Percentiles rank a stretch among this genome's conserved stretches.
These are phyloP conservation scores for Lactifluus subvellereus DNA, from an alignment of 768 basidiomycete genomes.

Conservation along the genomic window DNA sequence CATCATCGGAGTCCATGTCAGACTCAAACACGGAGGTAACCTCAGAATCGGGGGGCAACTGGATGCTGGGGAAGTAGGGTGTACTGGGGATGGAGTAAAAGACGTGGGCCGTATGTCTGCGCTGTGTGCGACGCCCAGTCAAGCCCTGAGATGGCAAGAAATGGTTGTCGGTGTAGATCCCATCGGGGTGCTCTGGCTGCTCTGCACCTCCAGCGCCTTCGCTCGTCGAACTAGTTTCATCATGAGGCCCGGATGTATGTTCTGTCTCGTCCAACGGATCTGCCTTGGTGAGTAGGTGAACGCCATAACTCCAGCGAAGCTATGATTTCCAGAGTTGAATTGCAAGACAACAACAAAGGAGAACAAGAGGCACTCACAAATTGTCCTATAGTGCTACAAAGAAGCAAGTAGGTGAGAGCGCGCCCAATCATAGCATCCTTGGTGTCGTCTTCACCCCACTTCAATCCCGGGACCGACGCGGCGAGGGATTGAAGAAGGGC, in stretches of 20 bases:
- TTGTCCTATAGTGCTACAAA: constrained; percentile 95
- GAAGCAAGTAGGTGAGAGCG: constrained; percentile 81
- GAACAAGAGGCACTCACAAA: constrained; percentile 47
- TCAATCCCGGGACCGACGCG: constrained; percentile 71
- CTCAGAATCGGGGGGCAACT: constrained; percentile 10
- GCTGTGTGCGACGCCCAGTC: neutral
- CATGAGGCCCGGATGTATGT: neutral
- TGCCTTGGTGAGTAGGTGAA: constrained; percentile 71
- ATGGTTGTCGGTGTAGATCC: neutral
- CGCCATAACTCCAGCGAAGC: constrained; percentile 92
- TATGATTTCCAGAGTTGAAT: constrained; percentile 26
- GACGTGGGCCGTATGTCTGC: constrained; percentile 34
- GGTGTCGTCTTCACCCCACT: constrained; percentile 77
- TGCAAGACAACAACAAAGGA: neutral
- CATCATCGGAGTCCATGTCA: constrained; percentile 26
- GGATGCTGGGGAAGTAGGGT: constrained; percentile 24
- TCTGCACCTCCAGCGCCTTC: neutral
- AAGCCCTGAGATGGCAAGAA: neutral
- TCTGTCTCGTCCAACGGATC: constrained; percentile 33
- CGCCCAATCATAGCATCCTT: constrained; percentile 87
- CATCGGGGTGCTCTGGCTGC: neutral
- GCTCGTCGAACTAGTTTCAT: neutral
- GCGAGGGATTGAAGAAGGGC: constrained; percentile 91
- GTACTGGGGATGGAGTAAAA: constrained; percentile 67
- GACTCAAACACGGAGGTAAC: constrained; percentile 19